Evolutionary conservation across 345 rosid species (phyloP), one percentile per base, ranked within the genome.

Genomic region (Citrus trifoliata): DNA sequence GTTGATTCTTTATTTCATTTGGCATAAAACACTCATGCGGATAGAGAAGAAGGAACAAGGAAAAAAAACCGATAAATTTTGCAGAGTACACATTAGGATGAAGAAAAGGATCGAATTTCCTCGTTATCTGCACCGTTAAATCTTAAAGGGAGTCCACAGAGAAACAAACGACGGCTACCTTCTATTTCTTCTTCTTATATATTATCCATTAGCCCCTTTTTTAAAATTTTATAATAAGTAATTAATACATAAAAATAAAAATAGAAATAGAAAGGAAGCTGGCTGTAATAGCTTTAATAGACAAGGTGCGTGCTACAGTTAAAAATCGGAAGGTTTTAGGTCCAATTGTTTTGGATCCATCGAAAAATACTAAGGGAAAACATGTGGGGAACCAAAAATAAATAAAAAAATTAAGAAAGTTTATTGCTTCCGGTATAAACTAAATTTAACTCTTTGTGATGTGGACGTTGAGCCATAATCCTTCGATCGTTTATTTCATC

Each of bases 301-400:
- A 86, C 91, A 88, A 55, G 89, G 73, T 70, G 87, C 83, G 88
- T 86, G 89, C 83, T 78, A 65, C 81, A 79, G 67, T 67, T 16
- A 35, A 64, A 70, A 56, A 67, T 78, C 79, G 83, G 59, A 77
- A 51, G 80, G 67, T 12, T 67, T 60, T 69, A 42, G 83, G 79
- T 79, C 87, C 81, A 74, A 61, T 68, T 16, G 70, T 81, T 81
- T 81, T 85, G 83, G 80, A 80, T 76, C 65, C 74, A 77, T 82
- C 66, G n/a, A 80, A 65, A 74, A 22, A 70, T 28, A 51, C 67
- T 64, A 76, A 64, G 24, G 0, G 21, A 70, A 35, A 79, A 64
- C 85, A 85, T 83, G 86, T 75, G 85, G 42, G 67, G 19, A 13
- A 4, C 37, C 37, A 6, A 24, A 25, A 21, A 7, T 1, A 10